Conservation (phyloP, 257 asterid genomes). For the Cynanchum wilfordii region DNA sequence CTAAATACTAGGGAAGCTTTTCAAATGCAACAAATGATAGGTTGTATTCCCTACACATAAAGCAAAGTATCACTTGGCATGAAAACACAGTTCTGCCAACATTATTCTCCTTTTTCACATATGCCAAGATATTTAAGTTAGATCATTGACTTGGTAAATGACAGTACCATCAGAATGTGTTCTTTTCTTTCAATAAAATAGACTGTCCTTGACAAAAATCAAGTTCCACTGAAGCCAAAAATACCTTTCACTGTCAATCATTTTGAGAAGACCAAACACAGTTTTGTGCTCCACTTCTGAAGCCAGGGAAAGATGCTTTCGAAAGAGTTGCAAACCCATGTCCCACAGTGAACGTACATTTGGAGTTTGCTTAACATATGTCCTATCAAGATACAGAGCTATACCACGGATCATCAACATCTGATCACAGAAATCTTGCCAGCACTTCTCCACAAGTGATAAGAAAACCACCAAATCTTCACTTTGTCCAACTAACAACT, state of each 20-base stretch:
- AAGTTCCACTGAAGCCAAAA: slow-evolving; percentile 1
- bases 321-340: slow-evolving; percentile 96
- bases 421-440: slow-evolving; percentile 97
- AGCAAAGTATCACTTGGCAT: not conserved
- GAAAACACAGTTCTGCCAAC: not conserved
- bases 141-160: not conserved
- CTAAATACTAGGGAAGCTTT: not conserved
- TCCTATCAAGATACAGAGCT: slow-evolving; percentile 89
- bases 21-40: not conserved
- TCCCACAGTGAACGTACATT: slow-evolving; percentile 92
- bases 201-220: not conserved
- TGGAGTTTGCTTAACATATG: slow-evolving; percentile 90
- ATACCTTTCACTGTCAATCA: slow-evolving; percentile 92
- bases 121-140: not conserved
- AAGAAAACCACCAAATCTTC: slow-evolving; percentile 87
- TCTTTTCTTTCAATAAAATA: not conserved
- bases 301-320: slow-evolving; percentile 86
- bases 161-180: not conserved
- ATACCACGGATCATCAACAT: slow-evolving; percentile 95
- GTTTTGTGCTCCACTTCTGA: slow-evolving; percentile 91
- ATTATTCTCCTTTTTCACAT: not conserved
- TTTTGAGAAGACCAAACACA: slow-evolving; percentile 81
- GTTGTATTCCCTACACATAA: not conserved
- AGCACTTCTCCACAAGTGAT: slow-evolving; percentile 86
- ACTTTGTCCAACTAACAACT: slow-evolving; percentile 84